Evolutionary conservation across 805 yeast species (phyloP), one percentile per base, ranked within the genome.

Genomic region (Lachancea quebecensis): DNA sequence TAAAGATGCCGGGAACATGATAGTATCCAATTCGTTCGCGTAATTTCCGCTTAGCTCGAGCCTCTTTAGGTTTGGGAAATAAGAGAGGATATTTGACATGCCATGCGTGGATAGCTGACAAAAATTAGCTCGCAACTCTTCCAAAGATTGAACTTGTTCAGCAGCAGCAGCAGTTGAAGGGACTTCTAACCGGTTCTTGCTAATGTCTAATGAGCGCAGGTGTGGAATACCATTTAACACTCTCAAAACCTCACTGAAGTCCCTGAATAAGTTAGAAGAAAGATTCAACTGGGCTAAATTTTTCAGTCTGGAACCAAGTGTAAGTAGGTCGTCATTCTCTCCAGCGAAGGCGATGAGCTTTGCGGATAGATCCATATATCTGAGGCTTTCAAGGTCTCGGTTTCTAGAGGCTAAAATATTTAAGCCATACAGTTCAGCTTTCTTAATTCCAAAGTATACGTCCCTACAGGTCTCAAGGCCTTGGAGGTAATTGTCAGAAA

Each of bases 391-490:
- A 35, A 79, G 71, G 47, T 81, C 64, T 1, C 73, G 58, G 51
- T 78, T 82, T 11, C 72, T 54, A n/a, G 53, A 40, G 38, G 74
- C 70, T 37, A 82, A 58, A 49, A 75, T 73, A 18, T 77, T 82
- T 56, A 85, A 80, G 0, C 95, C 96, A 46, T 68, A 74, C 25
- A 76, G 72, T 54, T 85, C 81, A 8, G 79, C 78, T 5, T 52
- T 50, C 58, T 87, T 87, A 1, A 67, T 45, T 0, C 88, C 86
- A 42, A 83, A 71, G n/a, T 62, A 57, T 2, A 66, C 60, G 10
- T 58, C 52, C 2, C 74, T 71, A 58, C 84, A 84, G 40, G 71
- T 72, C 11, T 57, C 59, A 11, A 55, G 41, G 15, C 25, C 38
- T 7, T 11, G 4, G 4, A 40, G 16, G 32, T 40, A 40, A 17